A percentile compares a stretch with the other conserved stretches of the same genome.
Evolutionary conservation across 1,139 yeast genomes (phyloP).

Genomic region (Casaregolazyma lundiana): DNA sequence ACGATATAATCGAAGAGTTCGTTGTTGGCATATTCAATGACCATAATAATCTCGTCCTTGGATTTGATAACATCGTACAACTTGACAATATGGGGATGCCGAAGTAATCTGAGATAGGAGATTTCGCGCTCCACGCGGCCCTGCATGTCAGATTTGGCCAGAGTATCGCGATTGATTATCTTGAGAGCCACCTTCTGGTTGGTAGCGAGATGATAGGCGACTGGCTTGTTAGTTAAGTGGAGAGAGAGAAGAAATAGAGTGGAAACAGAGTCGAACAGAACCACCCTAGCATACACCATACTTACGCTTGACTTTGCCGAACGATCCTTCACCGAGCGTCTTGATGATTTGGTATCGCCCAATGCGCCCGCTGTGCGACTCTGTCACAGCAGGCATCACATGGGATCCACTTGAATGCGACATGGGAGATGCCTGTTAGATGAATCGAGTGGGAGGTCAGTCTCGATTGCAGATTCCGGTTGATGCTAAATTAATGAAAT

Average conservation of each 20-base stretch:
- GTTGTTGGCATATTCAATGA: conserved; percentile 93
- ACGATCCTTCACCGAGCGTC: conserved; percentile 95
- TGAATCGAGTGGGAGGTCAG: neutral
- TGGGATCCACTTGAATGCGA: conserved; percentile 2
- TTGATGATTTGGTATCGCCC: conserved; percentile 94
- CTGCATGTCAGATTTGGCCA: conserved; percentile 96
- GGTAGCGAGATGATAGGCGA: conserved; percentile 89
- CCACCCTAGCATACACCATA: neutral
- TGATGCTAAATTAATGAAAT: too few species aligned
- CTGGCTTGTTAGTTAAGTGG: conserved; percentile 10
- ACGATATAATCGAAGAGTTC: conserved; percentile 95
- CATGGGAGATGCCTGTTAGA: neutral
- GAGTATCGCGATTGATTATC: conserved; percentile 87
- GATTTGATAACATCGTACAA: conserved; percentile 94
- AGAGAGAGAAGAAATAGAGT: neutral
- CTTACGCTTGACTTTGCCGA: conserved; percentile 80
- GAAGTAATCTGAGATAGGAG: conserved; percentile 75
- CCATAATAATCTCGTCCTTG: conserved; percentile 96
- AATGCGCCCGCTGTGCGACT: conserved; percentile 41
- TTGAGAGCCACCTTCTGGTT: conserved; percentile 93
- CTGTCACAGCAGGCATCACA: conserved; percentile 12
- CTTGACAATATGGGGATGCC: conserved; percentile 97
- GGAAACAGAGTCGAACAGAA: neutral
- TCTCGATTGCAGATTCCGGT: too few species aligned
- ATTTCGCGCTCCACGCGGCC: conserved; percentile 95